A percentile compares a stretch with the other conserved stretches of the same genome.
Evolutionary conservation across 495 filamentous ascomycete species (phyloP).

Genomic region (Trichoderma reesei): DNA sequence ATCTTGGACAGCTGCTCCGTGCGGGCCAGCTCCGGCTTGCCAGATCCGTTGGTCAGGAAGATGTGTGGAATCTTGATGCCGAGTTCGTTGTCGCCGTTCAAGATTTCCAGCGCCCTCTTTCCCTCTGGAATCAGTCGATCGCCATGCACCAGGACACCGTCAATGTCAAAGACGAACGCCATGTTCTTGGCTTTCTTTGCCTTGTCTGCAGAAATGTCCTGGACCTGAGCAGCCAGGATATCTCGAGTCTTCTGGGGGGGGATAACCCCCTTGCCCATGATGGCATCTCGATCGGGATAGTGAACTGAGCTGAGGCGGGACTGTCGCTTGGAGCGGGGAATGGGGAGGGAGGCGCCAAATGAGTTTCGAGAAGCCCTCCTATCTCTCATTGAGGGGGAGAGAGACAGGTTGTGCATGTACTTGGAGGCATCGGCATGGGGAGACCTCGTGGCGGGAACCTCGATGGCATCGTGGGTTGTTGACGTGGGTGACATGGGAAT

Average conservation of each 20-base stretch:
- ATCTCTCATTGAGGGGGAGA: slow-evolving; percentile 55
- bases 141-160: slow-evolving; percentile 56
- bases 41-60: slow-evolving; percentile 59
- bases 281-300: slow-evolving; percentile 26
- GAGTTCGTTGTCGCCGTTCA: slow-evolving; percentile 59
- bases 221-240: slow-evolving; percentile 61
- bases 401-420: slow-evolving; percentile 66
- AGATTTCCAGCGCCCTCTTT: slow-evolving; percentile 47
- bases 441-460: slow-evolving; percentile 62
- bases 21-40: slow-evolving; percentile 50
- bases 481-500: slow-evolving; percentile 18
- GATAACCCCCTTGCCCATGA: slow-evolving; percentile 35
- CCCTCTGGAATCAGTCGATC: slow-evolving; percentile 55
- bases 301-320: slow-evolving; percentile 52
- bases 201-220: slow-evolving; percentile 61
- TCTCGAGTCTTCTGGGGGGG: slow-evolving; percentile 49
- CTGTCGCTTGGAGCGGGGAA: slow-evolving; percentile 59
- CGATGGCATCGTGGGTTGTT: slow-evolving; percentile 41
- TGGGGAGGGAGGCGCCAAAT: slow-evolving; percentile 67
- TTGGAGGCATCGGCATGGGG: slow-evolving; percentile 57
- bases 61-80: slow-evolving; percentile 64
- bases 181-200: slow-evolving; percentile 55
- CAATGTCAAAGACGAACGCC: slow-evolving; percentile 59
- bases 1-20: slow-evolving; percentile 50
- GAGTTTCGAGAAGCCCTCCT: slow-evolving; percentile 67